A percentile compares a stretch with the other conserved stretches of the same genome.
These are phyloP conservation scores for Colletotrichum shisoi DNA, from an alignment of 2,329 filamentous ascomycete species.

Conservation along the genomic window DNA sequence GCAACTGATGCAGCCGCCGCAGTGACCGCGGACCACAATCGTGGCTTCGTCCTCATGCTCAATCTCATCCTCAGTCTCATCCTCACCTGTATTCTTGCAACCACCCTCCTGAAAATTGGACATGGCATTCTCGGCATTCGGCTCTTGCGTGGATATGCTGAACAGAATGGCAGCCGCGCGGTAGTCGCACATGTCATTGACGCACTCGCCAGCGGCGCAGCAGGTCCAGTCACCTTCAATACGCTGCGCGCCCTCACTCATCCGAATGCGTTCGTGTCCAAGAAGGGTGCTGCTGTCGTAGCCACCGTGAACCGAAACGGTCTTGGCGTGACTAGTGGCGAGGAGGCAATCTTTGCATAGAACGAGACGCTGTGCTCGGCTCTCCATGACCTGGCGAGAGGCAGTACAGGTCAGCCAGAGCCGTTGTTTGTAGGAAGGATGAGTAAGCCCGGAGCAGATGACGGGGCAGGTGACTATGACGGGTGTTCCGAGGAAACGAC, in stretches of 20 bases:
- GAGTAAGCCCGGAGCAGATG: neutral
- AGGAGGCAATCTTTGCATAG: neutral
- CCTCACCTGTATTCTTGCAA: no score
- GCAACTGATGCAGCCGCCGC: neutral
- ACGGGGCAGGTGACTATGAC: neutral
- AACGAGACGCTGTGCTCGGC: neutral
- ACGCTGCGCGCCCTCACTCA: neutral
- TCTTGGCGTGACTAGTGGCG: neutral
- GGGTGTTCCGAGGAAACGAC: neutral
- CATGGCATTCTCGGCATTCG: neutral
- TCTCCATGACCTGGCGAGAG: slow-evolving; percentile 3
- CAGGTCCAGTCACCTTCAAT: slow-evolving; percentile 23
- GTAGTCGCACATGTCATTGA: slow-evolving; percentile 4
- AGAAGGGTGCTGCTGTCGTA: no score
- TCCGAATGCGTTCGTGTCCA: neutral
- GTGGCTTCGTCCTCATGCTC: neutral
- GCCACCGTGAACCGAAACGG: neutral
- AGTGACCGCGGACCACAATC: neutral
- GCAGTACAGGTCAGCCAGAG: neutral
- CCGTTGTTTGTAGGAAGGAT: neutral
- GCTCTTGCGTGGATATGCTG: neutral
- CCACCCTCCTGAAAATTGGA: neutral
- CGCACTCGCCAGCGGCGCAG: slow-evolving; percentile 12
- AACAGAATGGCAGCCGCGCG: slow-evolving; percentile 14
- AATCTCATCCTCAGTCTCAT: neutral